phyloP scores from a whole-genome alignment of 169 alveolate genomes.

The Eimeria tenella region DNA sequence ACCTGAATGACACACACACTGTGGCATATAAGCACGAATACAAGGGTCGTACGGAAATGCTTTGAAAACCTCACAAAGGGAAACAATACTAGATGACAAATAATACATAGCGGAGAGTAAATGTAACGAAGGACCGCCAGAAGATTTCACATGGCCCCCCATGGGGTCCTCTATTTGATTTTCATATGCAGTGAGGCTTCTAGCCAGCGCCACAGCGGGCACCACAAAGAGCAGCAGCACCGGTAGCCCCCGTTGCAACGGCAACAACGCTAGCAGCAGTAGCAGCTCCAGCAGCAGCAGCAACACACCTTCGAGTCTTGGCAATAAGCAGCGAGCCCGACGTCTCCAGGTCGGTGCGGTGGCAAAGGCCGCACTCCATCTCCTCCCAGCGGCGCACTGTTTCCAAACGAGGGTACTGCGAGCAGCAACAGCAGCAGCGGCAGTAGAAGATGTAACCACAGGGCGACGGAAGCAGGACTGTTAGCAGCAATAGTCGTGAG shows the following conservation, averaged over 20 bases:
- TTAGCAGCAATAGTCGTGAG: neutral
- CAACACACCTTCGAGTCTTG: conserved; percentile 78
- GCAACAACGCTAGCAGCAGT: neutral
- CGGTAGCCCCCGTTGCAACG: neutral
- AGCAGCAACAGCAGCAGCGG: conserved; percentile 24
- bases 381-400: conserved; percentile 86
- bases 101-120: no score
- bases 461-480: neutral
- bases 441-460: neutral
- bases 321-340: conserved; percentile 86
- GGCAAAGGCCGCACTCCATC: conserved; percentile 87
- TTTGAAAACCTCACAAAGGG: no score
- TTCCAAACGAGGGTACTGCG: conserved; percentile 83
- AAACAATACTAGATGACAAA: no score
- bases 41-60: no score
- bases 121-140: no score
- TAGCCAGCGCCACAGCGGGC: no score
- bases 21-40: neutral
- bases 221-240: no score
- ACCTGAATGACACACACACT: neutral
- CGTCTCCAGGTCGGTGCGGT: conserved; percentile 86
- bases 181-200: no score
- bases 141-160: no score
- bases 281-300: neutral
- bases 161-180: no score